Percentiles rank a stretch among this genome's conserved stretches.
Conservation (phyloP, 1,139 yeast species). For the Kodamaea sp. region DNA sequence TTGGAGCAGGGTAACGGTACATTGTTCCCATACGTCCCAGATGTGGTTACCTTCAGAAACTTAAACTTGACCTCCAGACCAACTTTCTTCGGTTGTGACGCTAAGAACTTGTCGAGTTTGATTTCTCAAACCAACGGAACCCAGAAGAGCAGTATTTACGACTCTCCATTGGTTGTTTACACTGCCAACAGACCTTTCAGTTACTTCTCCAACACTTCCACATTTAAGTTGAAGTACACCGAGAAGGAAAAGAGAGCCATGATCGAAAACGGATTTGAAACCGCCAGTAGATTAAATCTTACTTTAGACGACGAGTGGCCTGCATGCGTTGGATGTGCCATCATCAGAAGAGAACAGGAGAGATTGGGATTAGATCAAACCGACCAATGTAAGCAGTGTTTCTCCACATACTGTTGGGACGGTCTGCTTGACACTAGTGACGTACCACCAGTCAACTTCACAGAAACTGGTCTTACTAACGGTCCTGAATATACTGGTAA, state of each 20-base stretch:
- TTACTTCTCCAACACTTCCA: conserved; percentile 38
- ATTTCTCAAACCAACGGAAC: conserved; percentile 15
- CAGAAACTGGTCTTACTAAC: conserved; percentile 47
- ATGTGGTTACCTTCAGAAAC: conserved; percentile 29
- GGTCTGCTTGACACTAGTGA: conserved; percentile 22
- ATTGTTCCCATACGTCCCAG: conserved; percentile 42
- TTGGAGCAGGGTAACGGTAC: conserved; percentile 25
- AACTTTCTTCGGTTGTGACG: conserved; percentile 48
- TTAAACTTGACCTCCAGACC: conserved; percentile 44
- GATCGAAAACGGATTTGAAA: conserved; percentile 40
- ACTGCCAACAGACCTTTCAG: conserved; percentile 44
- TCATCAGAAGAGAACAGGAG: conserved; percentile 46
- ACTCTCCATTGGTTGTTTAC: conserved; percentile 42
- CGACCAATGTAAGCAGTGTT: conserved; percentile 42
- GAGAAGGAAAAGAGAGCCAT: conserved; percentile 38
- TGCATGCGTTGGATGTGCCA: conserved; percentile 46
- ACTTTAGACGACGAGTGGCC: conserved; percentile 41
- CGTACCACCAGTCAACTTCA: conserved; percentile 36
- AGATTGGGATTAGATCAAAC: conserved; percentile 38
- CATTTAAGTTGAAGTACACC: conserved; percentile 34
- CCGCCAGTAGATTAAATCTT: conserved; percentile 26
- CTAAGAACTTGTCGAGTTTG: conserved; percentile 37
- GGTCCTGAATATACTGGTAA: conserved; percentile 28
- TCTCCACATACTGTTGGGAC: conserved; percentile 45
- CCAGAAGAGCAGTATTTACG: conserved; percentile 12